A percentile compares a stretch with the other conserved stretches of the same genome.
phyloP scores from a whole-genome alignment of 371 early-diverging fungal genomes.

The Rhizopus delemar region DNA sequence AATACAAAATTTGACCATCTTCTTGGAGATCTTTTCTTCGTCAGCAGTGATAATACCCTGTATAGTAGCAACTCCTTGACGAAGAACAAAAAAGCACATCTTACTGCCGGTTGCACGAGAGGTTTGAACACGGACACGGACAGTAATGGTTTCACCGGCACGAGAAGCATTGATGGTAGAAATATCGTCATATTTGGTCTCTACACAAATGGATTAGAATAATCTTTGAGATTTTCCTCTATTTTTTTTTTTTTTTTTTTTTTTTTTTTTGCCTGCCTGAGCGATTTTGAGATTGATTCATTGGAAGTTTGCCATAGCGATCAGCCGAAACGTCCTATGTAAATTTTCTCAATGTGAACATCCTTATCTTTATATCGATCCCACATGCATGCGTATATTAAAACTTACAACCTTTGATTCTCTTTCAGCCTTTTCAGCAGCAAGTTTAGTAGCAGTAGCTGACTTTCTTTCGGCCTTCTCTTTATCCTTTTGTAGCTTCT shows the following conservation, averaged over 20 bases:
- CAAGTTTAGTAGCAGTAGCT: conserved; percentile 77
- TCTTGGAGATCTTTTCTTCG: conserved; percentile 80
- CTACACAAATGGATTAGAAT: conserved; percentile 16
- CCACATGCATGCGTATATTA: too few species aligned
- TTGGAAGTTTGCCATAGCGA: conserved; percentile 85
- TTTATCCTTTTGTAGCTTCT: conserved; percentile 90
- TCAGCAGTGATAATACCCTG: conserved; percentile 82
- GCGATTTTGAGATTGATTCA: conserved; percentile 85
- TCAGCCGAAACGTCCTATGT: conserved; percentile 75
- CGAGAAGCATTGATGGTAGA: conserved; percentile 61
- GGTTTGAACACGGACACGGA: conserved; percentile 92
- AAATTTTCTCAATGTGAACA: not conserved
- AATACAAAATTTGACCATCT: conserved; percentile 91
- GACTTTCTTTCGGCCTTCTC: conserved; percentile 85
- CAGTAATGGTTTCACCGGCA: conserved; percentile 74
- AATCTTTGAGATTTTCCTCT: not conserved
- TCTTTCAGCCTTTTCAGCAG: conserved; percentile 83
- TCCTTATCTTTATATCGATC: too few species aligned
- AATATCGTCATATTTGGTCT: conserved; percentile 54
- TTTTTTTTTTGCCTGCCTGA: conserved; percentile 42
- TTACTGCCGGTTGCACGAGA: conserved; percentile 87
- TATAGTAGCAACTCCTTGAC: conserved; percentile 85
- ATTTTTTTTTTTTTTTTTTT: not conserved
- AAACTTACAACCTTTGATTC: conserved; percentile 68
- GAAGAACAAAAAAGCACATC: conserved; percentile 90